A percentile compares a stretch with the other conserved stretches of the same genome.
Evolutionary conservation across 208 protist genomes (phyloP).

Genomic region (Leishmania aethiopica): DNA sequence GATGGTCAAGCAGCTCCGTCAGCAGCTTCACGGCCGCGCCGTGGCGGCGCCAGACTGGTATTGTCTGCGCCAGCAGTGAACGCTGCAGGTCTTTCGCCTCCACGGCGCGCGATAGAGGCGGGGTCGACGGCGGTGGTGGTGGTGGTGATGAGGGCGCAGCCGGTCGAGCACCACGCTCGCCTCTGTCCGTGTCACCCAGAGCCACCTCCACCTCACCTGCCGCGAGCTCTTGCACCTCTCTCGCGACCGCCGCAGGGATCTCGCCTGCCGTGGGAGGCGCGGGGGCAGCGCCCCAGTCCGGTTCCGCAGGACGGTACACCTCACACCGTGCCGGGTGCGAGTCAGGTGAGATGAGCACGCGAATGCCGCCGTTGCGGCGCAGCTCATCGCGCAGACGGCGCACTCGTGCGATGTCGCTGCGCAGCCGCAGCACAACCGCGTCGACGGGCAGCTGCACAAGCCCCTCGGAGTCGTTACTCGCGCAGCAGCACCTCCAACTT

Average conservation of each 20-base stretch:
- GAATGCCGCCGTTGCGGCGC: neutral
- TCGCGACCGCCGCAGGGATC: neutral
- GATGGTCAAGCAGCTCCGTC: constrained; percentile 33
- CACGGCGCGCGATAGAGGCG: constrained; percentile 18
- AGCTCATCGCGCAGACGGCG: constrained; percentile 17
- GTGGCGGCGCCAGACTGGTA: constrained; percentile 57
- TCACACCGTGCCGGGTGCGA: constrained; percentile 1
- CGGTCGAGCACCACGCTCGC: neutral
- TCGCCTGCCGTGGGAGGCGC: neutral
- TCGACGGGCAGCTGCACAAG: constrained; percentile 23
- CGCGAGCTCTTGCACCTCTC: neutral
- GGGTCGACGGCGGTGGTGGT: neutral
- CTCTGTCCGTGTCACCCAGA: neutral
- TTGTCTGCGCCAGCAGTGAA: constrained; percentile 39
- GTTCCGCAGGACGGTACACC: constrained; percentile 25
- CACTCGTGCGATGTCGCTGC: constrained; percentile 26
- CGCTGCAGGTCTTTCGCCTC: constrained; percentile 32
- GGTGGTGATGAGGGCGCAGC: neutral
- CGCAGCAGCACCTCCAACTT: neutral
- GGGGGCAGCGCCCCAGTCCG: neutral
- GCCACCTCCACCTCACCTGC: neutral
- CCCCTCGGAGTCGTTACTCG: neutral
- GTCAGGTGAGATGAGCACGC: neutral
- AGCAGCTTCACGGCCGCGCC: constrained; percentile 41
- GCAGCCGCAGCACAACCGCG: constrained; percentile 31